Evolutionary conservation across 805 yeast genomes (phyloP).

Genomic region (Priceomyces melissophilus): DNA sequence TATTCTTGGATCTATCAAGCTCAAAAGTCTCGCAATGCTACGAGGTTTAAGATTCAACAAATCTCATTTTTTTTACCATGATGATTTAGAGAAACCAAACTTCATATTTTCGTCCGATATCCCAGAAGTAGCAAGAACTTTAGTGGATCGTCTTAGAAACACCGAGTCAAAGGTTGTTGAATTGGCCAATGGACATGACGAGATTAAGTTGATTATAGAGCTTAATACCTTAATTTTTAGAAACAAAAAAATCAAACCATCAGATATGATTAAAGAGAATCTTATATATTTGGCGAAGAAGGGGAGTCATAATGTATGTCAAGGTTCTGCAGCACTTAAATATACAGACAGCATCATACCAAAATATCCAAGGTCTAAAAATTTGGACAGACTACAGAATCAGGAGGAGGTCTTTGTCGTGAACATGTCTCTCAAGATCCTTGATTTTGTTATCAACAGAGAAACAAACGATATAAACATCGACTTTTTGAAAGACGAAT

Average conservation of each 20-base stretch:
- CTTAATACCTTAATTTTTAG: slow-evolving; percentile 33
- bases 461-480: slow-evolving; percentile 14
- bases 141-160: slow-evolving; percentile 2
- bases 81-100: slow-evolving; percentile 35
- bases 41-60: slow-evolving; percentile 3
- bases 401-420: slow-evolving; percentile 33
- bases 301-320: background rate
- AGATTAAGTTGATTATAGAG: slow-evolving; percentile 29
- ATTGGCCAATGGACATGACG: slow-evolving; percentile 8
- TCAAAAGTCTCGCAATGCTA: slow-evolving; percentile 3
- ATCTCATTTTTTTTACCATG: slow-evolving; percentile 3
- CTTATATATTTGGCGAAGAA: slow-evolving; percentile 29
- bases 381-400: background rate
- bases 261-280: slow-evolving; percentile 32
- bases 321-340: background rate
- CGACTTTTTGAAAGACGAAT: slow-evolving; percentile 29
- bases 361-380: background rate
- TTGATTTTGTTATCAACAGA: slow-evolving; percentile 18
- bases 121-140: slow-evolving; percentile 16
- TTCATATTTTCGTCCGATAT: slow-evolving; percentile 37
- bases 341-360: background rate
- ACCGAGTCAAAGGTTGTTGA: slow-evolving; percentile 5
- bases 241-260: slow-evolving; percentile 25
- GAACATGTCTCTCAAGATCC: slow-evolving; percentile 20
- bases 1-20: background rate